Percentiles rank a stretch among this genome's conserved stretches.
These are phyloP conservation scores for Hypomontagnella monticulosa DNA, from an alignment of 495 filamentous ascomycete species.

Conservation along the genomic window DNA sequence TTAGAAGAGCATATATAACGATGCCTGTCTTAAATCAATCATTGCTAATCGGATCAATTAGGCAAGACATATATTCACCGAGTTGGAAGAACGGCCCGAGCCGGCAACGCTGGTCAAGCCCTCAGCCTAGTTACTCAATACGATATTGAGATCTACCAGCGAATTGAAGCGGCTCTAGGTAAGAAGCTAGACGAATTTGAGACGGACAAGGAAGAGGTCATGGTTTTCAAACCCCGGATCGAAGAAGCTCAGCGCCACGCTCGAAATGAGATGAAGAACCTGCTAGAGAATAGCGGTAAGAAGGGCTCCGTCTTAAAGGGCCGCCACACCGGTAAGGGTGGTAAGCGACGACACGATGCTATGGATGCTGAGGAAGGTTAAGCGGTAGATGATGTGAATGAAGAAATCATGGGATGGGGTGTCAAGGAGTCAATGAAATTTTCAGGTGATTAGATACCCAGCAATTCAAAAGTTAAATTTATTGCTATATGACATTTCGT, in stretches of 20 bases:
- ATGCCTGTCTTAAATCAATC: background rate
- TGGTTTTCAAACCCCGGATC: slow-evolving; percentile 82
- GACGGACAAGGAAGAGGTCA: slow-evolving; percentile 80
- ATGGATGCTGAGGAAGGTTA: slow-evolving; percentile 88
- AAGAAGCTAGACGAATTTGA: slow-evolving; percentile 76
- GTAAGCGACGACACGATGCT: slow-evolving; percentile 73
- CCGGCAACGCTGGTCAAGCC: slow-evolving; percentile 85
- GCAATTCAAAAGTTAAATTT: background rate
- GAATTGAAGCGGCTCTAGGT: slow-evolving; percentile 85
- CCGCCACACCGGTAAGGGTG: slow-evolving; percentile 52
- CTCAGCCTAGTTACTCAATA: slow-evolving; percentile 89
- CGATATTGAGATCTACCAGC: slow-evolving; percentile 84
- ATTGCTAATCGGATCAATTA: slow-evolving; percentile 20
- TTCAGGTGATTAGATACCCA: slow-evolving; percentile 14
- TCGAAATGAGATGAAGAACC: slow-evolving; percentile 80
- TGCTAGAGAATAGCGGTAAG: slow-evolving; percentile 79
- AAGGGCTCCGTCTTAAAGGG: slow-evolving; percentile 69
- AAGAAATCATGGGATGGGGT: background rate
- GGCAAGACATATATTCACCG: slow-evolving; percentile 94
- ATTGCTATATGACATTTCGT: background rate
- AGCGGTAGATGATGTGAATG: slow-evolving; percentile 9
- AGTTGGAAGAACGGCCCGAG: slow-evolving; percentile 91
- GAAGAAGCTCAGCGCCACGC: slow-evolving; percentile 87
- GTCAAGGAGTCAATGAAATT: background rate
- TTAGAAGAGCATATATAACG: background rate